phyloP scores from a whole-genome alignment of 2,329 filamentous ascomycete species.

The Neurospora crassa region DNA sequence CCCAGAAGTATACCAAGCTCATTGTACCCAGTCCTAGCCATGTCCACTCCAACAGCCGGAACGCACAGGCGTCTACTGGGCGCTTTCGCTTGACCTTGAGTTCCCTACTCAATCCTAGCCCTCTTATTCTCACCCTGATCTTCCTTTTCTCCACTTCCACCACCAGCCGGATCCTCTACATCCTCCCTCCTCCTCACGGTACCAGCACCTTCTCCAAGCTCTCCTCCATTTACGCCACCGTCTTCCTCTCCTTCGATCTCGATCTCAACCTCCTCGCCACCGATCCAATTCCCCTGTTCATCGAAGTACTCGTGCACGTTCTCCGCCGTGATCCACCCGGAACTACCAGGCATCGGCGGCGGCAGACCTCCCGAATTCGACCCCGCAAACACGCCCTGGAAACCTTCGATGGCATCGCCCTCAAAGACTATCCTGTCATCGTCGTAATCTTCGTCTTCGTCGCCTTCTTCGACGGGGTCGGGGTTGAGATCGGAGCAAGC shows the following conservation, averaged over 20 bases:
- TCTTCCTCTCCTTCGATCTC: constrained; percentile 38
- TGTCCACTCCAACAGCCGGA: neutral
- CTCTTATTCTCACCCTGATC: constrained; percentile 13
- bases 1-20: too few relatives aligned
- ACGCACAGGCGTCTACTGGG: neutral
- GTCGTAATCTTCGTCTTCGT: constrained; percentile 45
- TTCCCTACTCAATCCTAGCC: constrained; percentile 9
- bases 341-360: constrained; percentile 62
- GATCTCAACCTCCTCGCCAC: constrained; percentile 27
- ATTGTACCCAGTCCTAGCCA: neutral
- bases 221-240: constrained; percentile 29
- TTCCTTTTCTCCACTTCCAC: neutral
- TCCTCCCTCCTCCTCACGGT: constrained; percentile 14
- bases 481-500: constrained; percentile 69
- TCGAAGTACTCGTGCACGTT: constrained; percentile 83
- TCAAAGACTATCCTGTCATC: constrained; percentile 48
- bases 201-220: constrained; percentile 18
- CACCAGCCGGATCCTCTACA: constrained; percentile 2
- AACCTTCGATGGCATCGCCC: constrained; percentile 45
- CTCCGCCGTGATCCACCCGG: constrained; percentile 83
- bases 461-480: constrained; percentile 51
- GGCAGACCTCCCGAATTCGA: constrained; percentile 38
- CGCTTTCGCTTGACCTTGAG: neutral
- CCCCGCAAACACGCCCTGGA: constrained; percentile 39
- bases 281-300: constrained; percentile 68